These are phyloP conservation scores for Neoconidiobolus thromboides DNA, from an alignment of 371 early-diverging fungal genomes.

Conservation along the genomic window DNA sequence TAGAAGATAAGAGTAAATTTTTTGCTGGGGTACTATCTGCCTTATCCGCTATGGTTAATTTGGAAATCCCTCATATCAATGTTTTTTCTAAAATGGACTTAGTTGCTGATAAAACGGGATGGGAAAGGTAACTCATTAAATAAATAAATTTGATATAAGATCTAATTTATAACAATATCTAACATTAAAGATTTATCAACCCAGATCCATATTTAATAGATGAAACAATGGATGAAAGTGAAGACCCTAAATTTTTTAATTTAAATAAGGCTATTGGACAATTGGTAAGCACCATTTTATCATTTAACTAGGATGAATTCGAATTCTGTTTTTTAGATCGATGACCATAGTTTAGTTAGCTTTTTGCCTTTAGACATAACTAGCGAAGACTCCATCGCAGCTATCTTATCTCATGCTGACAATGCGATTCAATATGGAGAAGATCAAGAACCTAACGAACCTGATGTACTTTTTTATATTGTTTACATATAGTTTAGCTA, in stretches of 20 bases:
- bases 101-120: slow-evolving; percentile 25
- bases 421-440: slow-evolving; percentile 94
- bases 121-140: slow-evolving; percentile 26
- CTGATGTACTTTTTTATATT: slow-evolving; percentile 9
- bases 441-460: slow-evolving; percentile 79
- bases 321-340: slow-evolving; percentile 30
- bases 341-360: slow-evolving; percentile 89
- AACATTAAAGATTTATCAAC: too few relatives aligned
- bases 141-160: too few relatives aligned
- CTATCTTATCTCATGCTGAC: slow-evolving; percentile 75
- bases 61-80: slow-evolving; percentile 92
- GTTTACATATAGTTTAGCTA: too few relatives aligned
- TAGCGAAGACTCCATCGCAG: slow-evolving; percentile 84
- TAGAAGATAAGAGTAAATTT: slow-evolving; percentile 86
- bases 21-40: slow-evolving; percentile 88
- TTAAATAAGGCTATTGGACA: slow-evolving; percentile 80
- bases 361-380: slow-evolving; percentile 85
- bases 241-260: slow-evolving; percentile 51
- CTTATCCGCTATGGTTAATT: slow-evolving; percentile 84
- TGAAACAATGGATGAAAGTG: slow-evolving; percentile 50
- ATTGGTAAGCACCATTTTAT: slow-evolving; percentile 23
- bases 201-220: slow-evolving; percentile 67
- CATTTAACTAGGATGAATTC: not conserved
- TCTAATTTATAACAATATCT: too few relatives aligned
- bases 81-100: slow-evolving; percentile 97